A percentile compares a stretch with the other conserved stretches of the same genome.
Conservation (phyloP, 768 basidiomycete species). For the Mycena galopus region DNA sequence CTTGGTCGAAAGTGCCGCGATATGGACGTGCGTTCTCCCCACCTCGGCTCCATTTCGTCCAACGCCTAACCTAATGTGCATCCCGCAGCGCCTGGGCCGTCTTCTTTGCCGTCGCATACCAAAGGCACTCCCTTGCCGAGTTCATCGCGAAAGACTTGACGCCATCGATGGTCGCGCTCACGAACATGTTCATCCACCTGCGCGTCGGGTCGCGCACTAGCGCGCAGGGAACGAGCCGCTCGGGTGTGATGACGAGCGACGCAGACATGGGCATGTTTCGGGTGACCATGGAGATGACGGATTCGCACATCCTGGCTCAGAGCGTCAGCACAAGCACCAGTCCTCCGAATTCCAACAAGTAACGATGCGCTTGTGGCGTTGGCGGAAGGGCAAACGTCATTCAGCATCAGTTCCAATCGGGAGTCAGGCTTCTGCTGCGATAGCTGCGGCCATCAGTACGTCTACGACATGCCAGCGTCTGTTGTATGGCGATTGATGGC, state of each 20-base stretch:
- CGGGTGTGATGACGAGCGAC: constrained; percentile 6
- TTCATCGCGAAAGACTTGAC: neutral
- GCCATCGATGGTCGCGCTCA: neutral
- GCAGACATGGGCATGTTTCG: constrained; percentile 7
- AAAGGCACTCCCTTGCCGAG: neutral
- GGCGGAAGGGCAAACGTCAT: neutral
- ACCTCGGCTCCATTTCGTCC: neutral
- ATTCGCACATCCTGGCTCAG: constrained; percentile 3
- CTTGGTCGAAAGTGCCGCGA: too few relatives aligned
- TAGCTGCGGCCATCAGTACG: neutral
- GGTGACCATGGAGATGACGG: neutral
- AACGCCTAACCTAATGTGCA: neutral
- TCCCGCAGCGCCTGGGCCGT: constrained; percentile 4
- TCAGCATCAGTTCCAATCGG: neutral
- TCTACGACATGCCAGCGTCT: neutral
- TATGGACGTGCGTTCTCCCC: too few relatives aligned
- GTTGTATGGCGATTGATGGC: too few relatives aligned
- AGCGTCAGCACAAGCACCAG: constrained; percentile 8
- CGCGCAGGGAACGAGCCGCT: neutral
- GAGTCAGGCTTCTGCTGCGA: too few relatives aligned
- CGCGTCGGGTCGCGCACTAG: neutral
- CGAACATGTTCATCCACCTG: constrained; percentile 14
- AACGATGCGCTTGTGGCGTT: neutral
- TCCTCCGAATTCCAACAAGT: constrained; percentile 10
- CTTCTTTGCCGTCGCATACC: constrained; percentile 15